Base-by-base conservation (phyloP, 257 asterid genomes). In the Salvia miltiorrhiza region DNA sequence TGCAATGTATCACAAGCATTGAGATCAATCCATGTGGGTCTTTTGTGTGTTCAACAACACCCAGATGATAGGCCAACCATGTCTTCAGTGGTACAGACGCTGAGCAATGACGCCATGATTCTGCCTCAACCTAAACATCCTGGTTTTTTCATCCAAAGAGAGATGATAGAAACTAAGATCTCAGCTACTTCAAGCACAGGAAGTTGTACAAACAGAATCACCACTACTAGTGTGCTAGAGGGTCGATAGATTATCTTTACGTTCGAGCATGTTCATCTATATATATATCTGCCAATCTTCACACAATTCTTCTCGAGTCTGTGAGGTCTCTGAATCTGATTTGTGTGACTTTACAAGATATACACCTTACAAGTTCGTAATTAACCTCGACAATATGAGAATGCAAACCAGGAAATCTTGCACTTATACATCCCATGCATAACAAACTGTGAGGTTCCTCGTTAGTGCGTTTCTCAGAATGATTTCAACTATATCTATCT, bases 41-140 rank as follows among this genome's bases (percentile, higher is more conserved):
- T 66, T 19, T 13, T 66, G 20, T 50, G 72, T 21, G 62, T 66
- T 33, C 62, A 66, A 10, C 7, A 66, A 5, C 30, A 5, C 47
- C 62, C 62, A 50, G 35, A 66, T 6, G 62, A 66, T 17, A 49
- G 72, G 72, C 72, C 72, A 33, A 41, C 0, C 4, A 66, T 66
- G 52, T 49, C 72, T 3, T 48, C 61, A 5, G 71, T 65, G 47
- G 7, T 49, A 8, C 5, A 6, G 23, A 66, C 50, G 62, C 23
- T 66, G 17, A 41, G 49, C 43, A 50, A 33, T 4, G 50, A 20
- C 7, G 35, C 9, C 4, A 33, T 13, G n/a, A 2, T 45, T 7
- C n/a, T 66, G 5, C 9, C 71, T 2, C 37, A 66, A 7, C 60
- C 71, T 41, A 66, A 66, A 35, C 37, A 50, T 7, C 62, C 71